Evolutionary conservation across 1,139 yeast species (phyloP).

Genomic region (Nakaseomyces uthaithaninus): DNA sequence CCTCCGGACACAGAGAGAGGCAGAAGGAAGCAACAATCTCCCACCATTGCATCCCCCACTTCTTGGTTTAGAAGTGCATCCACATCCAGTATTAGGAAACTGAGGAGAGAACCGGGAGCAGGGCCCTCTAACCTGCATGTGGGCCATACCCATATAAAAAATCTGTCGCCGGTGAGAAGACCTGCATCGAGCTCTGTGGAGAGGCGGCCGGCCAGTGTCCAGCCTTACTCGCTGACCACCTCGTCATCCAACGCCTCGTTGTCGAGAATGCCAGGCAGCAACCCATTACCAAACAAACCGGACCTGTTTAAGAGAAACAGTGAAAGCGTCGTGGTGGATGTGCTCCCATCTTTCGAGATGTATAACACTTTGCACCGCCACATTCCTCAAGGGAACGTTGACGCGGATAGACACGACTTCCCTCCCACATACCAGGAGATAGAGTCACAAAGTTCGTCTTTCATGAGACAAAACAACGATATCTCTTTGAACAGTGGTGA

Average conservation of each 20-base stretch:
- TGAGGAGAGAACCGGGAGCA: slow-evolving; percentile 9
- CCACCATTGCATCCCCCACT: slow-evolving; percentile 9
- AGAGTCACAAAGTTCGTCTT: slow-evolving; percentile 10
- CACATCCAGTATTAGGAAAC: slow-evolving; percentile 15
- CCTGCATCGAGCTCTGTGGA: slow-evolving; percentile 5
- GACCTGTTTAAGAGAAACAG: slow-evolving; percentile 4
- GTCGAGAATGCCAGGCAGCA: slow-evolving; percentile 5
- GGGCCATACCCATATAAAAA: slow-evolving; percentile 2
- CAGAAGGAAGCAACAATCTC: slow-evolving; percentile 8
- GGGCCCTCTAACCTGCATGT: slow-evolving; percentile 3
- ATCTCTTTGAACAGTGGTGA: slow-evolving; percentile 11
- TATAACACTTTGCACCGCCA: slow-evolving; percentile 27
- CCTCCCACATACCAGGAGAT: slow-evolving; percentile 25
- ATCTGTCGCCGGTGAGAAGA: slow-evolving; percentile 9
- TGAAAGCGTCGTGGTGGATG: slow-evolving; percentile 14
- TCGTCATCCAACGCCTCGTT: neutral
- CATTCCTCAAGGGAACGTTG: slow-evolving; percentile 25
- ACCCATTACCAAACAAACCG: slow-evolving; percentile 1
- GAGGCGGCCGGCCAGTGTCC: slow-evolving; percentile 4
- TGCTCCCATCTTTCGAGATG: slow-evolving; percentile 27
- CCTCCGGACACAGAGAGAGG: slow-evolving; percentile 7
- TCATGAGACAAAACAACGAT: slow-evolving; percentile 8
- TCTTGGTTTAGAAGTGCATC: slow-evolving; percentile 21
- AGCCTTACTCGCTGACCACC: slow-evolving; percentile 4
- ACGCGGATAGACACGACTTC: slow-evolving; percentile 23